Evolutionary conservation across 352 stramenopile genomes (phyloP), one percentile per base, ranked within the genome.

Genomic region (Phytophthora sansomeana): DNA sequence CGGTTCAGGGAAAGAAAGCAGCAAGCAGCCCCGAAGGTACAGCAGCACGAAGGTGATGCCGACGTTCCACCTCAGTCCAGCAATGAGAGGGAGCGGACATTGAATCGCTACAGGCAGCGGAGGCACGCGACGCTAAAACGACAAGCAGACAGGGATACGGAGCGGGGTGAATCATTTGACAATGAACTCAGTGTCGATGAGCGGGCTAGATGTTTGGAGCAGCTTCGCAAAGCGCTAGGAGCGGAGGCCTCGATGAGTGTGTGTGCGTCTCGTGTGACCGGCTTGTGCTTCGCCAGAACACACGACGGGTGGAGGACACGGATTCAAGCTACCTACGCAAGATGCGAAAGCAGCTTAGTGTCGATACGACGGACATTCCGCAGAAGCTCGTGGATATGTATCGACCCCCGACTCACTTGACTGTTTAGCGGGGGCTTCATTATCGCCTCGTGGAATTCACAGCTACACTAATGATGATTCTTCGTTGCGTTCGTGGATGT

Each of bases 401-500:
- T 53, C 54, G 32, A 17, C 2, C 29, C 5, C 51, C 42, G n/a
- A 26, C 5, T 39, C 7, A 46, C 13, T 17, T 62, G 11, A 35
- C 13, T 7, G 14, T 26, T 5, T 53, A 26, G 30, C 9, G 16
- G 19, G 17, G 7, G 5, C 21, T 46, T 33, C 5, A 26, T 39
- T 56, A 41, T 63, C 33, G 4, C 56, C 32, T 28, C 35, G 55
- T 39, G 43, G 55, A 32, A 63, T 63, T 26, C 10, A 54, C 5
- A 26, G 10, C 6, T 55, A 63, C 24, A 16, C 17, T 17, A 24
- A 54, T 54, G 55, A 39, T 13, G 8, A 30, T 41, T n/a, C 3
- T 39, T 56, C 8, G 9, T 17, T 29, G 10, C n/a, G 44, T 17
- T 24, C 56, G 10, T 63, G 33, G 44, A 28, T 55, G 6, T 41